Percentiles rank a stretch among this genome's conserved stretches.
Evolutionary conservation across 306 rosid species (phyloP).

Genomic region (Glycine soja): DNA sequence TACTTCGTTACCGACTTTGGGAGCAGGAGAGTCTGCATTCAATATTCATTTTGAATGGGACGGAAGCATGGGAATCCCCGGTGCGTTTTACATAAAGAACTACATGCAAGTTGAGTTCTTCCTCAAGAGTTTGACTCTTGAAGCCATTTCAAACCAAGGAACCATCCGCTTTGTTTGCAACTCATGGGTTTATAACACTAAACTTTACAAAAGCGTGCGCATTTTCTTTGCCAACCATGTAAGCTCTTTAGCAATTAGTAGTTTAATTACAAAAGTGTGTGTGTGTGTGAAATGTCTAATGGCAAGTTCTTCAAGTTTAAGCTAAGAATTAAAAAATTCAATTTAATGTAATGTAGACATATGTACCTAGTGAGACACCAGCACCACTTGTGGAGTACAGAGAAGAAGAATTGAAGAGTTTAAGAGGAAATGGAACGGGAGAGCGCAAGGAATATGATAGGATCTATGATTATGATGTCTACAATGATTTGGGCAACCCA

Average conservation of each 20-base stretch:
- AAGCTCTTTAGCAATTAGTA: not conserved
- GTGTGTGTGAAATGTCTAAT: not conserved
- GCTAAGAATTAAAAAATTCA: not conserved
- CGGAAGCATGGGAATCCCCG: conserved; percentile 62
- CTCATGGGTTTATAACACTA: conserved; percentile 78
- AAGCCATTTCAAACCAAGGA: conserved; percentile 71
- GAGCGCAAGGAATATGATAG: conserved; percentile 74
- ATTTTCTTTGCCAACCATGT: conserved; percentile 88
- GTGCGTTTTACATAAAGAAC: conserved; percentile 74
- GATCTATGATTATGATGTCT: conserved; percentile 74
- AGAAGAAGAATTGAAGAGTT: conserved; percentile 65
- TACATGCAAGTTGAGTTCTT: conserved; percentile 70
- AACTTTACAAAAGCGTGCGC: conserved; percentile 60
- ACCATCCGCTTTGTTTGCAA: conserved; percentile 71
- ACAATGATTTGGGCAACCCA: conserved; percentile 76
- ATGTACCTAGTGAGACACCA: conserved; percentile 75
- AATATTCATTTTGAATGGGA: conserved; percentile 67
- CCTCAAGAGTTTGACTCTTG: conserved; percentile 67
- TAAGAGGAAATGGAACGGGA: conserved; percentile 77
- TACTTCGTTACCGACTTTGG: conserved; percentile 49
- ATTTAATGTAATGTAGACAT: conserved; percentile 51
- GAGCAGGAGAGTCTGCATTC: conserved; percentile 62
- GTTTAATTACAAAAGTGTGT: not conserved
- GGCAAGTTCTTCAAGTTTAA: not conserved
- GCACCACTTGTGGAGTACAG: conserved; percentile 56